Base-by-base conservation (phyloP, 768 basidiomycete species). In the Tremella fuciformis region DNA sequence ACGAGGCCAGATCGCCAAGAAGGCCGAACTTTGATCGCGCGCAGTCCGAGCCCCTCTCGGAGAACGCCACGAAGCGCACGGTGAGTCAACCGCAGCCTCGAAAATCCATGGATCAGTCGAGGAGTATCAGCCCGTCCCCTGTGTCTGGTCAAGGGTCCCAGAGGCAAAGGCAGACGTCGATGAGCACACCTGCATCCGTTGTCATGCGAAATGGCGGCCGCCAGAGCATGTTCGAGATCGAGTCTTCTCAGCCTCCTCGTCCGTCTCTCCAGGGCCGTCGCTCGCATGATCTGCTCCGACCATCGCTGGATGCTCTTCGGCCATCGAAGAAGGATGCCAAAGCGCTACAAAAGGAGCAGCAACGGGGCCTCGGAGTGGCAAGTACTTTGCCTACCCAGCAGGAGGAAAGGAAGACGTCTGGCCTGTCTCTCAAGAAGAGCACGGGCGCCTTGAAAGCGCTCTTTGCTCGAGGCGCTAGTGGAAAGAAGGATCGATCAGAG, bases 391-490 rank as follows among this genome's bases (percentile, higher is more conserved):
- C 53, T 9, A 24, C 24, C 2, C 44, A 25, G 11, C 63, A 63
- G 11, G 57, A 48, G n/a, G 64, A 66, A 26, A 50, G 62, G 46
- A 73, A 73, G 40, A 29, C 63, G 0, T 60, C 67, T 6, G 72
- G 67, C 8, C 37, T 74, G 11, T 69, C 73, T n/a, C 50, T 69
- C 22, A 66, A 71, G 53, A 77, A 75, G 56, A 65, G 63, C 38
- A 70, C 72, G 1, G 72, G 74, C 6, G 74, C 72, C 8, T 50
- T 77, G 11, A 69, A 70, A 54, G 70, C 67, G 0, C 53, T 77
- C 22, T 77, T 77, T 66, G 63, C 57, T 13, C 55, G 69, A 3
- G 67, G 63, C 6, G 60, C 57, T 29, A 63, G 65, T 25, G 63
- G 60, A 22, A 71, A 74, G 59, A 71, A 60, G 57, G 69, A 70